Evolutionary conservation across 371 early-diverging fungal species (phyloP).

Genomic region (Apophysomyces variabilis): DNA sequence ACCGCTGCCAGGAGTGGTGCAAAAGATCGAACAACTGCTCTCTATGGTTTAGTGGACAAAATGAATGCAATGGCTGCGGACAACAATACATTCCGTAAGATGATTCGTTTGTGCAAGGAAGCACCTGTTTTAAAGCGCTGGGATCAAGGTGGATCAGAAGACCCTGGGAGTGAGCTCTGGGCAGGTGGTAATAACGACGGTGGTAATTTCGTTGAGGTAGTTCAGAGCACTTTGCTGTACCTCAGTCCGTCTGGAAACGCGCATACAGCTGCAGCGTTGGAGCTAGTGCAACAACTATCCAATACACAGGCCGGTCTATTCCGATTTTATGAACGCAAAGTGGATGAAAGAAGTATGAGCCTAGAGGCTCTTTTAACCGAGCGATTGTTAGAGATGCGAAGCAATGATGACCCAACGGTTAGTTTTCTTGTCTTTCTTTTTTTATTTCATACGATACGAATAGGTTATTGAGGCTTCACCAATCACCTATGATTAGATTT

Average conservation of each 20-base stretch:
- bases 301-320: constrained; percentile 48
- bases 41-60: constrained; percentile 45
- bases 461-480: background rate
- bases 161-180: constrained; percentile 46
- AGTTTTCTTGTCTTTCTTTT: constrained; percentile 9
- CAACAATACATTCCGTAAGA: constrained; percentile 35
- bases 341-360: constrained; percentile 38
- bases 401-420: constrained; percentile 40
- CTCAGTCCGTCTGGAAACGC: constrained; percentile 16
- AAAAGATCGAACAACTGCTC: constrained; percentile 34
- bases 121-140: constrained; percentile 44
- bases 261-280: constrained; percentile 23
- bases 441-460: background rate
- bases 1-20: constrained; percentile 23
- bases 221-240: constrained; percentile 33
- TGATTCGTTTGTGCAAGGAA: constrained; percentile 44
- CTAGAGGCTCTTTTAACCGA: constrained; percentile 43
- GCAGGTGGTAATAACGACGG: constrained; percentile 44
- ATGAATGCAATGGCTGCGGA: constrained; percentile 27
- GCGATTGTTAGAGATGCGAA: constrained; percentile 32
- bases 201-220: constrained; percentile 49
- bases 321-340: constrained; percentile 41
- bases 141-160: constrained; percentile 51
- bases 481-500: constrained; percentile 26
- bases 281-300: constrained; percentile 44